Percentiles rank a stretch among this genome's conserved stretches.
phyloP scores from a whole-genome alignment of 2,329 filamentous ascomycete species.

The Trichoderma sp. region DNA sequence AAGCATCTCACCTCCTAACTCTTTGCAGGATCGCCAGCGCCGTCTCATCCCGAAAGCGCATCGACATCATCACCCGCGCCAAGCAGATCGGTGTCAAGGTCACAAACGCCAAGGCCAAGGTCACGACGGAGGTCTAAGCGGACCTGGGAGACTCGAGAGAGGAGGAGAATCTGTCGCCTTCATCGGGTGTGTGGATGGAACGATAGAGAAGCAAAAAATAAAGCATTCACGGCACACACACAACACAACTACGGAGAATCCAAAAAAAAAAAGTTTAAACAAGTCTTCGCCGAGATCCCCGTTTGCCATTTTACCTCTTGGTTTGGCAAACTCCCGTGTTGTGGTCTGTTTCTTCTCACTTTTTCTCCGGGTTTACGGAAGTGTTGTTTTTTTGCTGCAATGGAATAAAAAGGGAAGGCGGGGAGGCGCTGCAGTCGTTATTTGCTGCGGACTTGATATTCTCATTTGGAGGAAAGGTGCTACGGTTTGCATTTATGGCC shows the following conservation, averaged over 20 bases:
- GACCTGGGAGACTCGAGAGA: slow-evolving; percentile 4
- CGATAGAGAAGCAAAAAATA: slow-evolving; percentile 25
- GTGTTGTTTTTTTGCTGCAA: not conserved
- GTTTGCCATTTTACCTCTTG: no score
- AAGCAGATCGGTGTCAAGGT: slow-evolving; percentile 99
- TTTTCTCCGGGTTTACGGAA: slow-evolving; percentile 11
- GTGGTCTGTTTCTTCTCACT: not conserved
- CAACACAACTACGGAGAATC: slow-evolving; percentile 21
- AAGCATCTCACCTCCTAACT: slow-evolving; percentile 1
- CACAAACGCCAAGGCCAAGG: slow-evolving; percentile 98
- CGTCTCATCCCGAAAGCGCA: slow-evolving; percentile 97
- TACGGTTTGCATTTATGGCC: slow-evolving; percentile 23
- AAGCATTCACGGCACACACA: slow-evolving; percentile 23
- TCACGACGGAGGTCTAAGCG: slow-evolving; percentile 86
- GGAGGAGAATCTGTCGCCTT: slow-evolving; percentile 5
- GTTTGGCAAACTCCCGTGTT: not conserved
- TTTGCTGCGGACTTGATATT: slow-evolving; percentile 16
- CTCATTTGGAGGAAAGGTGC: slow-evolving; percentile 21
- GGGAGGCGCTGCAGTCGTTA: slow-evolving; percentile 16
- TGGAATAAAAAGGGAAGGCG: slow-evolving; percentile 1
- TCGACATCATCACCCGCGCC: slow-evolving; percentile 95
- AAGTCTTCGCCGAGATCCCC: not conserved
- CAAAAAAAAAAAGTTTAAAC: slow-evolving; percentile 25
- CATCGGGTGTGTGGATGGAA: slow-evolving; percentile 19
- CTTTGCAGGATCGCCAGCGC: slow-evolving; percentile 84